Evolutionary conservation across 2,329 filamentous ascomycete genomes (phyloP).

Genomic region (Parafenestella ontariensis): DNA sequence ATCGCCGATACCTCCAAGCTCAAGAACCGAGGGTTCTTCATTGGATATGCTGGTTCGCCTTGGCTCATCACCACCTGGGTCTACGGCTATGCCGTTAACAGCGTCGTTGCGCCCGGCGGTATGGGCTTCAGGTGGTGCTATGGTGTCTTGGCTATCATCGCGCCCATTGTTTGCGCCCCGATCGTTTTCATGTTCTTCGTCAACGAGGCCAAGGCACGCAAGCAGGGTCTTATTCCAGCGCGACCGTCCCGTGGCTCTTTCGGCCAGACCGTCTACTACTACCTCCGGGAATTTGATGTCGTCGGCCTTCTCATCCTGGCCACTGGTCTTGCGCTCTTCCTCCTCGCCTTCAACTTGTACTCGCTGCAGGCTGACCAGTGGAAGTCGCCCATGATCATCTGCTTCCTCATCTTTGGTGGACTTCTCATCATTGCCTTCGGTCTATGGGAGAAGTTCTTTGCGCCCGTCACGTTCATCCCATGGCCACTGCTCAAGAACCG

Average conservation of each 20-base stretch:
- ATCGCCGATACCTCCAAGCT: constrained; percentile 73
- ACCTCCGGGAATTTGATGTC: constrained; percentile 69
- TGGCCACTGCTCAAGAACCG: constrained; percentile 58
- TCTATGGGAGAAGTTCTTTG: constrained; percentile 51
- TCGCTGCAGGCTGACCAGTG: constrained; percentile 41
- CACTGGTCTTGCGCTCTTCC: constrained; percentile 67
- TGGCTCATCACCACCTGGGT: constrained; percentile 44
- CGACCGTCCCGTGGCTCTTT: constrained; percentile 57
- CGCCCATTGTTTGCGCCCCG: constrained; percentile 66
- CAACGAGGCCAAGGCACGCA: constrained; percentile 68
- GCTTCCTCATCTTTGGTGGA: constrained; percentile 51
- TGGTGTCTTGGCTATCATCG: constrained; percentile 70
- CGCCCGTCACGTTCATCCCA: constrained; percentile 52
- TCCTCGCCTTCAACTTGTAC: constrained; percentile 71
- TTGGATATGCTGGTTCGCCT: constrained; percentile 55
- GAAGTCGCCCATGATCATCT: constrained; percentile 50
- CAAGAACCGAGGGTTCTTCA: constrained; percentile 67
- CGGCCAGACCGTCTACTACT: constrained; percentile 59
- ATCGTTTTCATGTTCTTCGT: constrained; percentile 64
- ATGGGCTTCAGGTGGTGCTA: constrained; percentile 72
- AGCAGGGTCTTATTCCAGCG: constrained; percentile 58
- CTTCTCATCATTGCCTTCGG: constrained; percentile 48
- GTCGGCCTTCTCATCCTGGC: constrained; percentile 68
- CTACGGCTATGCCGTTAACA: constrained; percentile 33
- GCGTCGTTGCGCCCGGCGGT: constrained; percentile 54